phyloP scores from a whole-genome alignment of 345 rosid species.

The Salix koriyanagi region DNA sequence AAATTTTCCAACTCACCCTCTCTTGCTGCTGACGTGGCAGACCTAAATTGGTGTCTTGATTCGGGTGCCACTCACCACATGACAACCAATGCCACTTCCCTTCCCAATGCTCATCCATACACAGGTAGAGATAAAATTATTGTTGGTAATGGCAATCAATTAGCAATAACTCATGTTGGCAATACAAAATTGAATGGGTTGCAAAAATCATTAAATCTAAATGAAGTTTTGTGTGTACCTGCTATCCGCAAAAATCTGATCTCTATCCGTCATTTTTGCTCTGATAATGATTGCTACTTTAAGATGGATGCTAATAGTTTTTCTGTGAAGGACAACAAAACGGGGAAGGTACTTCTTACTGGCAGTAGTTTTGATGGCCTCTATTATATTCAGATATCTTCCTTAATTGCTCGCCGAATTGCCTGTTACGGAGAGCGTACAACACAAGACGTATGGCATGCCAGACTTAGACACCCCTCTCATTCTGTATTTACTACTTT shows the following conservation, averaged over 20 bases:
- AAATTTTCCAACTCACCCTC: too few relatives aligned
- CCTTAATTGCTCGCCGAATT: accelerated
- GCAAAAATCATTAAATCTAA: background rate
- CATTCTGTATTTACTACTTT: too few relatives aligned
- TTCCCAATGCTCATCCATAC: background rate
- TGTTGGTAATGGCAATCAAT: background rate
- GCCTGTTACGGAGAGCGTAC: background rate
- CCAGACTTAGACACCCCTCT: background rate
- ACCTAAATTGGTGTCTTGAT: background rate
- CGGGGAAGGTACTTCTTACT: too few relatives aligned
- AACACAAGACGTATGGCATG: background rate
- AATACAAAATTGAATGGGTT: too few relatives aligned
- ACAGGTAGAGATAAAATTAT: too few relatives aligned
- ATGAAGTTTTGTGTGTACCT: background rate
- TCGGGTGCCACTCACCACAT: background rate
- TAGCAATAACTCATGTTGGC: background rate
- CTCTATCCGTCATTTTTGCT: accelerated
- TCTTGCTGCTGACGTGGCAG: background rate
- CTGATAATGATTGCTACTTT: too few relatives aligned
- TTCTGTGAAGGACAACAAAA: too few relatives aligned
- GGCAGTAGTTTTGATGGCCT: background rate
- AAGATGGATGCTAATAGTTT: too few relatives aligned
- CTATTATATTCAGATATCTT: too few relatives aligned
- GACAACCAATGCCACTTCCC: background rate
- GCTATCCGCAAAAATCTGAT: too few relatives aligned